A percentile compares a stretch with the other conserved stretches of the same genome.
Conservation (phyloP, 805 yeast genomes). For the Suhomyces vadensis region DNA sequence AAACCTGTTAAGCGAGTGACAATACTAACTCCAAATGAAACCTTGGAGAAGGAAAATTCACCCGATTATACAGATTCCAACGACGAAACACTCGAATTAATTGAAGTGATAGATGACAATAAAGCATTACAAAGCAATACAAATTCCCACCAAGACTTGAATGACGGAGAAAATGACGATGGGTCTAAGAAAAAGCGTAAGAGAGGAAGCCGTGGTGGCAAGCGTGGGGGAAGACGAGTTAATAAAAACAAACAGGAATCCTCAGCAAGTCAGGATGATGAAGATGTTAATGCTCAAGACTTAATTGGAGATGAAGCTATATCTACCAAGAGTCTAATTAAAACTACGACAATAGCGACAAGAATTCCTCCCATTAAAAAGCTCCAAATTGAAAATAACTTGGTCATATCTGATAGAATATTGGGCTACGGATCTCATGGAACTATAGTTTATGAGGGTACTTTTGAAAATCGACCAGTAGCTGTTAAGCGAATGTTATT, state of each 20-base stretch:
- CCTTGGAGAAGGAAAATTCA: slow-evolving; percentile 13
- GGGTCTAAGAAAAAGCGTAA: slow-evolving; percentile 59
- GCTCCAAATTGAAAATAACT: slow-evolving; percentile 48
- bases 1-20: slow-evolving; percentile 20
- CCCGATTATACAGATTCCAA: slow-evolving; percentile 2
- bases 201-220: slow-evolving; percentile 86
- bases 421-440: slow-evolving; percentile 97
- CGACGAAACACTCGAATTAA: background rate
- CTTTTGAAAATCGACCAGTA: slow-evolving; percentile 89
- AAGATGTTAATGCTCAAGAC: slow-evolving; percentile 3
- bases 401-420: slow-evolving; percentile 69
- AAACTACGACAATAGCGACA: slow-evolving; percentile 14
- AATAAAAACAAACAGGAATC: slow-evolving; percentile 39
- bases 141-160: slow-evolving; percentile 13
- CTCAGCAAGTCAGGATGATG: slow-evolving; percentile 15
- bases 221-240: slow-evolving; percentile 42
- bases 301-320: slow-evolving; percentile 21
- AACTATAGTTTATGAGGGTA: slow-evolving; percentile 88
- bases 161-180: slow-evolving; percentile 15
- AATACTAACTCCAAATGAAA: slow-evolving; percentile 20
- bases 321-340: slow-evolving; percentile 31
- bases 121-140: background rate
- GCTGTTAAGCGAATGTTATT: slow-evolving; percentile 93
- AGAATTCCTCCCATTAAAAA: slow-evolving; percentile 24
- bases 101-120: background rate